phyloP scores from a whole-genome alignment of 1,284 basidiomycete species.

The Pholiota adiposa region DNA sequence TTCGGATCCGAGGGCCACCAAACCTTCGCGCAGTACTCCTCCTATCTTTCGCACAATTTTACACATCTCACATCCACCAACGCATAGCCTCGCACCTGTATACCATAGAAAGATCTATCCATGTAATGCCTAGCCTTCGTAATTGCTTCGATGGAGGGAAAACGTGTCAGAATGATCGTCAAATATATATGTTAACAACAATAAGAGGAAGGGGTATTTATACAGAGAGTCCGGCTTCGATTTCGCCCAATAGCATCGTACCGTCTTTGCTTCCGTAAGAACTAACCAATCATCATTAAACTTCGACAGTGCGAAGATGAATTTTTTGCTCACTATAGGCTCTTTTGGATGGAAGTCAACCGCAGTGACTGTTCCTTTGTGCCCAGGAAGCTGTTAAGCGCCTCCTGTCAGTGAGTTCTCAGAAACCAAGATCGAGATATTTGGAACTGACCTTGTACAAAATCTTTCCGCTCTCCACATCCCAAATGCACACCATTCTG shows the following conservation, averaged over 20 bases:
- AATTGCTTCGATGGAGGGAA: slow-evolving; percentile 12
- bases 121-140: slow-evolving; percentile 13
- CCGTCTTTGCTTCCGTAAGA: slow-evolving; percentile 89
- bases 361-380: slow-evolving; percentile 90
- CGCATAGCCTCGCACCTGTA: slow-evolving; percentile 24
- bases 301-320: background rate
- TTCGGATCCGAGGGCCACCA: background rate
- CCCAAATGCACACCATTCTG: slow-evolving; percentile 91
- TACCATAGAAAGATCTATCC: slow-evolving; percentile 26
- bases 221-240: slow-evolving; percentile 59
- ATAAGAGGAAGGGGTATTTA: slow-evolving; percentile 19
- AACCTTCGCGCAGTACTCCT: background rate
- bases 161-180: background rate
- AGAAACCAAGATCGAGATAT: background rate
- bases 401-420: background rate
- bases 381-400: slow-evolving; percentile 76
- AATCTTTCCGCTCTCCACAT: slow-evolving; percentile 84
- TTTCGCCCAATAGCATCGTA: slow-evolving; percentile 88
- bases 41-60: background rate
- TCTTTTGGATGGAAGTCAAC: slow-evolving; percentile 94
- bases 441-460: slow-evolving; percentile 73
- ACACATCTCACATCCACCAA: slow-evolving; percentile 3
- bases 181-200: background rate
- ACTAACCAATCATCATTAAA: slow-evolving; percentile 46
- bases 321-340: slow-evolving; percentile 71